Evolutionary conservation across 2,329 filamentous ascomycete genomes (phyloP).

Genomic region (Diaporthe nobilis): DNA sequence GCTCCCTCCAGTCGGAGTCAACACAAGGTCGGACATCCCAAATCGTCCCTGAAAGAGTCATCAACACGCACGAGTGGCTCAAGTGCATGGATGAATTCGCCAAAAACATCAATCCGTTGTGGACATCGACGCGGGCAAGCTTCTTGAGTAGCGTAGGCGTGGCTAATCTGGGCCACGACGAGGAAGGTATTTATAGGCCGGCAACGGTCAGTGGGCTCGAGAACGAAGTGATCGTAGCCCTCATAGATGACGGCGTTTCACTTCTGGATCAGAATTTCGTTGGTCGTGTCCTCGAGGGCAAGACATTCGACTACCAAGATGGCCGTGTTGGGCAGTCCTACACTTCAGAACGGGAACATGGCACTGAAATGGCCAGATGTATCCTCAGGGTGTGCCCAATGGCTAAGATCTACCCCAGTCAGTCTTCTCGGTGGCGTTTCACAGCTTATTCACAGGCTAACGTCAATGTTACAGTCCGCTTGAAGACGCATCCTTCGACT

Average conservation of each 20-base stretch:
- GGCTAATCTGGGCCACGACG: too few species aligned
- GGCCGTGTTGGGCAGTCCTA: neutral
- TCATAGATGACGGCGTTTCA: slow-evolving; percentile 19
- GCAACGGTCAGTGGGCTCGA: neutral
- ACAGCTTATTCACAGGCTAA: neutral
- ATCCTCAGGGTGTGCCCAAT: slow-evolving; percentile 25
- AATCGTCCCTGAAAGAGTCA: rapidly evolving
- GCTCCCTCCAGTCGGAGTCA: rapidly evolving
- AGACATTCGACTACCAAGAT: neutral
- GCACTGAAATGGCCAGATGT: slow-evolving; percentile 12
- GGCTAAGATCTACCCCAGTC: slow-evolving; percentile 10
- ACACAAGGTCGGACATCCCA: neutral
- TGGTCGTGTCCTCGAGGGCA: neutral
- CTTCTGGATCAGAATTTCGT: neutral
- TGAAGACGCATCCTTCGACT: neutral
- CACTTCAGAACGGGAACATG: neutral
- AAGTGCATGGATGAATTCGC: neutral
- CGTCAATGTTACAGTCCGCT: neutral
- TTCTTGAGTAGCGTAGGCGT: neutral
- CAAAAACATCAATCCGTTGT: neutral
- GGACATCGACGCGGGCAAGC: neutral
- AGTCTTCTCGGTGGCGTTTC: neutral
- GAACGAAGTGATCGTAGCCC: neutral
- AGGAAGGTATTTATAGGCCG: neutral
- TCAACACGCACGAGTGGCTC: slow-evolving; percentile 11